Percentiles rank a stretch among this genome's conserved stretches.
Conservation (phyloP, 148 eudicot species). For the Rheum nobile region DNA sequence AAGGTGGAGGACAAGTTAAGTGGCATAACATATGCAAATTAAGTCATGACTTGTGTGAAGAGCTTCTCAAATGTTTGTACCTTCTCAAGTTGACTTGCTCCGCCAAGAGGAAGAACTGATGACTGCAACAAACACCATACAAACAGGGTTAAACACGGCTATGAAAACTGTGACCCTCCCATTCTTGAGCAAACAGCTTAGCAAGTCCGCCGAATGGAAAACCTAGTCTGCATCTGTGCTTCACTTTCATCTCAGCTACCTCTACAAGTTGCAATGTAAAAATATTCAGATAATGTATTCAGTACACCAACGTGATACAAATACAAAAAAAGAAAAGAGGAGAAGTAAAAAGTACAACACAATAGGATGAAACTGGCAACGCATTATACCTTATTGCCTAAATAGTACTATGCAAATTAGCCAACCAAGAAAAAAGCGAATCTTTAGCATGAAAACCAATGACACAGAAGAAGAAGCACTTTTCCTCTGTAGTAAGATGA, state of each 20-base stretch:
- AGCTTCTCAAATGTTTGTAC: conserved; percentile 18
- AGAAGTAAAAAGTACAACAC: not conserved
- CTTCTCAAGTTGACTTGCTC: conserved; percentile 74
- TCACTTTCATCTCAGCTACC: conserved; percentile 90
- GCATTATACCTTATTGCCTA: not conserved
- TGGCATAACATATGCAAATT: not conserved
- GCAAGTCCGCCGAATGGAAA: conserved; percentile 84
- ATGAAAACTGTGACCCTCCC: conserved; percentile 99
- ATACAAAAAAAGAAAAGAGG: not conserved
- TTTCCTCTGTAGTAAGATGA: not conserved
- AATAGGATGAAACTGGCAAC: not conserved
- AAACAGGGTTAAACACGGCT: conserved; percentile 70
- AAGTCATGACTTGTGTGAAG: not conserved
- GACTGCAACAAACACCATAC: conserved; percentile 78
- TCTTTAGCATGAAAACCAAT: not conserved
- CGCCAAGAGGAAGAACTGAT: conserved; percentile 57
- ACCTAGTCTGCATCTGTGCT: conserved; percentile 89
- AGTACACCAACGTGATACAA: not conserved
- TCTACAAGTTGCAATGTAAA: conserved; percentile 80
- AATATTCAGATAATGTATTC: not conserved
- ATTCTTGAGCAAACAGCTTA: conserved; percentile 93
- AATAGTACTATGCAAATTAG: not conserved
- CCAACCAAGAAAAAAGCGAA: not conserved
- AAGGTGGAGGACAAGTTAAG: conserved; percentile 2
- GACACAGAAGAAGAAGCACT: not conserved